phyloP scores from a whole-genome alignment of 768 basidiomycete genomes.

The Suillus brevipes region DNA sequence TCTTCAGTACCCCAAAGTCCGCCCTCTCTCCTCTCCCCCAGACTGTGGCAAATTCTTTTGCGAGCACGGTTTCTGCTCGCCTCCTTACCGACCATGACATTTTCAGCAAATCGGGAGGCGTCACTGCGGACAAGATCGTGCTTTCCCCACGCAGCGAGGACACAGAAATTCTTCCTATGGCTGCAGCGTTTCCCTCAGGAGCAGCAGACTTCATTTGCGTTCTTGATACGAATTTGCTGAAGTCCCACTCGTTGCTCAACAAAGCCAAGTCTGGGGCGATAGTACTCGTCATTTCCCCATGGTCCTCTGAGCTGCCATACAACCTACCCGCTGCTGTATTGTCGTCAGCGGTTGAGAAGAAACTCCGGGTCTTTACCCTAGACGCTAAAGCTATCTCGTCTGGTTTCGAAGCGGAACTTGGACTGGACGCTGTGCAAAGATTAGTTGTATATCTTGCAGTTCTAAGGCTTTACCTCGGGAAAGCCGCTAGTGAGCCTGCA shows the following conservation, averaged over 20 bases:
- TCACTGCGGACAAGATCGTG: constrained; percentile 68
- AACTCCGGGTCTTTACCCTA: constrained; percentile 58
- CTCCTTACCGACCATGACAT: constrained; percentile 72
- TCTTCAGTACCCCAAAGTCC: constrained; percentile 51
- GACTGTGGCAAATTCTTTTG: constrained; percentile 58
- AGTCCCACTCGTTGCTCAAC: constrained; percentile 70
- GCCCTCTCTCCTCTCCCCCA: constrained; percentile 49
- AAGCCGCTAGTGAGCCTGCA: constrained; percentile 51
- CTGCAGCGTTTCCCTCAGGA: constrained; percentile 54
- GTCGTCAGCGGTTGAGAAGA: constrained; percentile 47
- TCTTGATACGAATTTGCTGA: constrained; percentile 75
- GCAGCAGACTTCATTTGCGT: constrained; percentile 71
- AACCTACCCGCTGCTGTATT: constrained; percentile 60
- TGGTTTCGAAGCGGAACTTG: constrained; percentile 34
- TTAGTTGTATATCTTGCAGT: constrained; percentile 77
- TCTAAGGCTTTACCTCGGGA: constrained; percentile 79
- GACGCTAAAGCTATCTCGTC: constrained; percentile 57
- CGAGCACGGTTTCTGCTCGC: constrained; percentile 53
- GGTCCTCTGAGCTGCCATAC: constrained; percentile 69
- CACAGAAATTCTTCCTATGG: constrained; percentile 49
- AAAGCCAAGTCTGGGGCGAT: constrained; percentile 66
- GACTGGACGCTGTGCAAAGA: constrained; percentile 47
- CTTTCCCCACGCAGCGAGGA: constrained; percentile 48
- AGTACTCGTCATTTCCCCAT: constrained; percentile 73
- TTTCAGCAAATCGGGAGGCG: constrained; percentile 70